Conservation (phyloP, 2,329 filamentous ascomycete species). For the Aspergillus fructus region DNA sequence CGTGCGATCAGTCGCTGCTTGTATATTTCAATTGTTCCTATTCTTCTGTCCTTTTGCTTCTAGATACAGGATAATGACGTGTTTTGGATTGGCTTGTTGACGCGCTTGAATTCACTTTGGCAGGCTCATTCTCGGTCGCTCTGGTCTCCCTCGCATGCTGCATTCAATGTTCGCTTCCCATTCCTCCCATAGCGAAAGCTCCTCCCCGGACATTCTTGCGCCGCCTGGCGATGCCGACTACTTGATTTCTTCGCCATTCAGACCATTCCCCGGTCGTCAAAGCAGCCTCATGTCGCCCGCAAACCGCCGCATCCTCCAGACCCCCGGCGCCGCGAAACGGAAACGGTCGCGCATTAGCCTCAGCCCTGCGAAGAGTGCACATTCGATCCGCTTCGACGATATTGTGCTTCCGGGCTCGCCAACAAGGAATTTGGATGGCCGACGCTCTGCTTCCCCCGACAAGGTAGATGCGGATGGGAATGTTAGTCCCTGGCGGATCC, state of each 20-base stretch:
- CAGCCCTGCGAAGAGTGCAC: conserved; percentile 37
- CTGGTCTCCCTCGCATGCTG: conserved; percentile 21
- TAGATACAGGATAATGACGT: conserved; percentile 6
- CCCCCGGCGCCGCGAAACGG: conserved; percentile 26
- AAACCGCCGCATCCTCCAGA: conserved; percentile 31
- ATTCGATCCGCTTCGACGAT: conserved; percentile 44
- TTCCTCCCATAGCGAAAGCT: conserved; percentile 37
- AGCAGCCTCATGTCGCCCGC: conserved; percentile 39
- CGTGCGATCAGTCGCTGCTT: not conserved
- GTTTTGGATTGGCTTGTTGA: conserved; percentile 6
- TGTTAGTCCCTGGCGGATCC: conserved; percentile 49
- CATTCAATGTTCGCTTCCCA: conserved; percentile 23
- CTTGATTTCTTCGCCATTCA: conserved; percentile 43
- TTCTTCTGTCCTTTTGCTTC: conserved; percentile 5
- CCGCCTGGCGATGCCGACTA: conserved; percentile 44
- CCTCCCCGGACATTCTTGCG: conserved; percentile 44
- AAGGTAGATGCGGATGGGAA: conserved; percentile 39
- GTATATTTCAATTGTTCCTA: not conserved
- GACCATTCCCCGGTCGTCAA: conserved; percentile 39
- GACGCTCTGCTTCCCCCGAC: conserved; percentile 37
- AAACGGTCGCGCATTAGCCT: conserved; percentile 35
- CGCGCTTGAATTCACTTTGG: conserved; percentile 2
- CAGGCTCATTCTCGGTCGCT: conserved; percentile 5
- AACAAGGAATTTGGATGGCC: conserved; percentile 29
- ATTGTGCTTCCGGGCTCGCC: conserved; percentile 43